These are phyloP conservation scores for Yamadazyma triangularis DNA, from an alignment of 1,139 yeast genomes.

Conservation along the genomic window DNA sequence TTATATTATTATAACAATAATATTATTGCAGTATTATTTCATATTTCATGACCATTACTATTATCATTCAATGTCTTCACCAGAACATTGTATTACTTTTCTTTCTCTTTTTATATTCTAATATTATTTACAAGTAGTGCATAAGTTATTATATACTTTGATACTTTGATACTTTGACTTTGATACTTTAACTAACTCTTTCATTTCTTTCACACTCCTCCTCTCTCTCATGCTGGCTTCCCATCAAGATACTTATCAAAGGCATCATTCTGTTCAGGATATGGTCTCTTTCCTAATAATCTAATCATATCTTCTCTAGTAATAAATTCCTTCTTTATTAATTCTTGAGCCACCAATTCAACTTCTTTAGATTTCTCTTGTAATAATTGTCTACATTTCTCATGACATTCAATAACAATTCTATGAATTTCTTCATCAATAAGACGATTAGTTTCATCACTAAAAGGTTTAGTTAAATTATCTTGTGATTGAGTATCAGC, in stretches of 20 bases:
- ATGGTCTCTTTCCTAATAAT: slow-evolving; percentile 83
- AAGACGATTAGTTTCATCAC: slow-evolving; percentile 75
- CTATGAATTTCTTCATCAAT: slow-evolving; percentile 84
- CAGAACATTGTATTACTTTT: no score
- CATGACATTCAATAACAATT: slow-evolving; percentile 75
- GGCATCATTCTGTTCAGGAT: slow-evolving; percentile 86
- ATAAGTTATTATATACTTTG: no score
- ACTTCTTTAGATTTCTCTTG: slow-evolving; percentile 71
- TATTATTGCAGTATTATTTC: no score
- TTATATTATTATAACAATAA: no score
- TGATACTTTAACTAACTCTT: no score
- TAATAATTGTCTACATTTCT: slow-evolving; percentile 61
- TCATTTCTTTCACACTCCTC: no score
- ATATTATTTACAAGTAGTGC: no score
- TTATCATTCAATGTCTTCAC: no score
- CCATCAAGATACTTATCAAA: slow-evolving; percentile 75
- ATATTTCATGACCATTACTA: no score
- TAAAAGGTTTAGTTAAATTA: slow-evolving; percentile 80
- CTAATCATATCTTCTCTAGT: slow-evolving; percentile 90
- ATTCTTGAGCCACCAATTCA: slow-evolving; percentile 79
- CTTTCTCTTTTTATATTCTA: no score
- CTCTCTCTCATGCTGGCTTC: slow-evolving; percentile 39
- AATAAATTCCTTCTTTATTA: slow-evolving; percentile 77
- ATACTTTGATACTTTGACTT: no score
- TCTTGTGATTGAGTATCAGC: slow-evolving; percentile 52